Conservation (phyloP, 1,139 yeast genomes). For the Saccharomycopsis crataegensis region DNA sequence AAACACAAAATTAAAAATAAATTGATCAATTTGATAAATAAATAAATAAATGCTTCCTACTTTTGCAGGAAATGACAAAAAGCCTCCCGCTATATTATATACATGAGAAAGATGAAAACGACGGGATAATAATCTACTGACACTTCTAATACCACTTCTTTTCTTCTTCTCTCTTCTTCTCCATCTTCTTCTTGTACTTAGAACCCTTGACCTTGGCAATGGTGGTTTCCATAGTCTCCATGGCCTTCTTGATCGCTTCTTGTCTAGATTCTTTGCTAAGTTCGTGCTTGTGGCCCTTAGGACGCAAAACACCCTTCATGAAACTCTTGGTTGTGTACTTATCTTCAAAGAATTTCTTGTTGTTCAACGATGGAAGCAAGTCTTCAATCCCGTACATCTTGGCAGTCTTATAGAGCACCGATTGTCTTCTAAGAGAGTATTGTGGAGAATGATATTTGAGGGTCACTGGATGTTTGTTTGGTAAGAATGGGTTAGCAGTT, state of each 20-base stretch:
- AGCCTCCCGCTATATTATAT: no score
- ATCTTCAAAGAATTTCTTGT: slow-evolving; percentile 69
- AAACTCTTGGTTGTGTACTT: slow-evolving; percentile 64
- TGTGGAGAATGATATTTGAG: slow-evolving; percentile 71
- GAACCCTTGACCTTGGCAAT: slow-evolving; percentile 60
- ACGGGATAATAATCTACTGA: background rate
- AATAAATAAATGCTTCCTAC: background rate
- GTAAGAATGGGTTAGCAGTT: slow-evolving; percentile 79
- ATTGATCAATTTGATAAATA: background rate
- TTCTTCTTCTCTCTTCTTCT: slow-evolving; percentile 41
- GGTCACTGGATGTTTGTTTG: slow-evolving; percentile 79
- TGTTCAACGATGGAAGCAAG: slow-evolving; percentile 60
- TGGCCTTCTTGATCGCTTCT: slow-evolving; percentile 56
- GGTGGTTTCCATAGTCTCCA: slow-evolving; percentile 64
- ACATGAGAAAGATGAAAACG: no score
- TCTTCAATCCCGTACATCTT: slow-evolving; percentile 72
- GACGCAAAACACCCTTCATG: slow-evolving; percentile 70
- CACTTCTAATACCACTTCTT: slow-evolving; percentile 38
- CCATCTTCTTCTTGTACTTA: slow-evolving; percentile 48
- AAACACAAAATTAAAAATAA: background rate
- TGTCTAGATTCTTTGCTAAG: slow-evolving; percentile 57
- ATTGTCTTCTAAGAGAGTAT: slow-evolving; percentile 76
- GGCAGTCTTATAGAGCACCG: slow-evolving; percentile 81
- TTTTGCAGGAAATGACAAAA: background rate
- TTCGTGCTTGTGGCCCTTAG: slow-evolving; percentile 80